Evolutionary conservation across 2,329 filamentous ascomycete genomes (phyloP).

Genomic region (Trematosphaeria pertusa): DNA sequence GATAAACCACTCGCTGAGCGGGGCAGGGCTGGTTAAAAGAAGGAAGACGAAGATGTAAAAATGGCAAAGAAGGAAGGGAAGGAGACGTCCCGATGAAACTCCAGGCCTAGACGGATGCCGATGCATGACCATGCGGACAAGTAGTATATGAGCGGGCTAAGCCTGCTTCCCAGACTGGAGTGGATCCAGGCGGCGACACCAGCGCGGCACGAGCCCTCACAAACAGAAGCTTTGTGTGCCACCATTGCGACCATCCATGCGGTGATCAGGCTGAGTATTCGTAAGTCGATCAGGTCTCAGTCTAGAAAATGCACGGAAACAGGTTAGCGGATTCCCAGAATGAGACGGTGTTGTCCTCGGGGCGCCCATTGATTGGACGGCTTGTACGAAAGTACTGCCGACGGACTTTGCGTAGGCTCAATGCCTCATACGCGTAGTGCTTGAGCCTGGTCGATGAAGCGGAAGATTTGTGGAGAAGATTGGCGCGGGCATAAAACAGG

Average conservation of each 20-base stretch:
- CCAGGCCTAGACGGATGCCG: constrained; percentile 26
- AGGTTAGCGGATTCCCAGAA: constrained; percentile 21
- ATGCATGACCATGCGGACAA: constrained; percentile 30
- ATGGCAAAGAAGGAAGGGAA: constrained; percentile 15
- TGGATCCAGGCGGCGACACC: constrained; percentile 23
- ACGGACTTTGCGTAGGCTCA: constrained; percentile 25
- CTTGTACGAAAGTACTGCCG: constrained; percentile 16
- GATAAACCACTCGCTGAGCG: constrained; percentile 31
- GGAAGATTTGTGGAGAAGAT: constrained; percentile 38
- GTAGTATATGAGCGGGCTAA: constrained; percentile 25
- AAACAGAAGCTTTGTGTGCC: constrained; percentile 28
- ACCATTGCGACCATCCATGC: constrained; percentile 17
- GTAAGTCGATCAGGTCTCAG: constrained; percentile 4
- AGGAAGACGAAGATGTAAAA: constrained; percentile 22
- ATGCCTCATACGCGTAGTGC: constrained; percentile 43
- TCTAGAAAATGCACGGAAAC: constrained; percentile 14
- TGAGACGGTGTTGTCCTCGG: constrained; percentile 14
- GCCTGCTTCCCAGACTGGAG: constrained; percentile 14
- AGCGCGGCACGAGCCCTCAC: constrained; percentile 10
- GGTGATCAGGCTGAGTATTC: constrained; percentile 20
- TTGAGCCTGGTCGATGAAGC: constrained; percentile 27
- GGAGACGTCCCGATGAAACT: constrained; percentile 24
- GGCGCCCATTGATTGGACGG: constrained; percentile 28
- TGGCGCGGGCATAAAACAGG: constrained; percentile 20
- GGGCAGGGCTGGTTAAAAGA: constrained; percentile 36